Percentiles rank a stretch among this genome's conserved stretches.
Conservation (phyloP, 768 basidiomycete species). For the Agaricus sinodeliciosus region DNA sequence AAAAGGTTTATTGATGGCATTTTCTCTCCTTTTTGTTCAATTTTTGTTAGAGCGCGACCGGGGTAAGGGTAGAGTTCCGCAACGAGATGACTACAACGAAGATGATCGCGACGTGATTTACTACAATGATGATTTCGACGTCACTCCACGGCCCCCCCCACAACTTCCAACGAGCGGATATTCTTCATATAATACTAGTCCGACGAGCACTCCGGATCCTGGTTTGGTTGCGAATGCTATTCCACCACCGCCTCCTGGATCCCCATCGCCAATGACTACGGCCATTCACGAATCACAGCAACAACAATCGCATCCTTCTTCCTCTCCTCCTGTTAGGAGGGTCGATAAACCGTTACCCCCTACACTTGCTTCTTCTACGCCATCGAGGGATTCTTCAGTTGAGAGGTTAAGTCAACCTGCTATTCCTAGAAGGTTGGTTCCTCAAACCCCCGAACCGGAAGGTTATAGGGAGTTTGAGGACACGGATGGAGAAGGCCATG, state of each 20-base stretch:
- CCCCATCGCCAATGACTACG: not conserved
- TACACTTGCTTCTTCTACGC: not conserved
- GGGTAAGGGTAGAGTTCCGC: not conserved
- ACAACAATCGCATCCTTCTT: not conserved
- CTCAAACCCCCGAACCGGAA: slow-evolving; percentile 19
- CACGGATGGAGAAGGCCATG: not conserved
- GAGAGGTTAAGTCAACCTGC: slow-evolving; percentile 12
- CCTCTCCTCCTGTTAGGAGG: not conserved
- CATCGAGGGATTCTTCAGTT: not conserved
- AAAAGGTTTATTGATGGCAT: not conserved
- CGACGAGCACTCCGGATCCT: not conserved
- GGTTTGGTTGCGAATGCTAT: not conserved
- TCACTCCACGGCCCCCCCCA: slow-evolving; percentile 3
- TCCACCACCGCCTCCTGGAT: slow-evolving; percentile 2
- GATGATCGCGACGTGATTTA: slow-evolving; percentile 10
- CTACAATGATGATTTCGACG: slow-evolving; percentile 4
- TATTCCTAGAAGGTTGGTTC: slow-evolving; percentile 21
- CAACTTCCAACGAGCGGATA: not conserved
- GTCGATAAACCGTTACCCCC: not conserved
- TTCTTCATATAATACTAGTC: not conserved
- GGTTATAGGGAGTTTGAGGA: not conserved
- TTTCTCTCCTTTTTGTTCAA: not conserved
- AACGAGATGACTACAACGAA: slow-evolving; percentile 3
- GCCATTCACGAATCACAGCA: not conserved
- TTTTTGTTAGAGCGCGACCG: slow-evolving; percentile 1